Evolutionary conservation across 129 eudicot genomes (phyloP).

Genomic region (Apium graveolens): DNA sequence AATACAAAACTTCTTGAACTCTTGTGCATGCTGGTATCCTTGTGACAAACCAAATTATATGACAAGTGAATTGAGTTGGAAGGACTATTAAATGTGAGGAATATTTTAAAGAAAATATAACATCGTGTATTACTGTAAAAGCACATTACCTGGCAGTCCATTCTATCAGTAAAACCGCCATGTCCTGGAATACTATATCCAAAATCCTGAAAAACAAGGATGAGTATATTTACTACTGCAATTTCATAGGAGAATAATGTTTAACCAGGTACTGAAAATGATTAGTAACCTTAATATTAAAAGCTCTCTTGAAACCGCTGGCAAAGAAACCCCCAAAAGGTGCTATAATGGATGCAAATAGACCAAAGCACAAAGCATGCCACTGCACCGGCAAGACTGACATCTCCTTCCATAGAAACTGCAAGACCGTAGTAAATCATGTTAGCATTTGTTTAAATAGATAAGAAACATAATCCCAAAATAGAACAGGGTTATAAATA

Average conservation of each 20-base stretch:
- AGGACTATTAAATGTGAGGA: not conserved
- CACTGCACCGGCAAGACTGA: slow-evolving; percentile 61
- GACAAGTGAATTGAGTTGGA: slow-evolving; percentile 3
- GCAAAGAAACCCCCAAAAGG: slow-evolving; percentile 91
- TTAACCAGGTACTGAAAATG: not conserved
- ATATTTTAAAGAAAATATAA: not conserved
- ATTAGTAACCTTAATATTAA: slow-evolving; percentile 54
- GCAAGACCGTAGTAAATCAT: slow-evolving; percentile 14
- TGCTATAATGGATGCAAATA: slow-evolving; percentile 82
- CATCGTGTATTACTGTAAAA: not conserved
- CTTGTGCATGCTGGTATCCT: not conserved
- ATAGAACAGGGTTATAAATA: not conserved
- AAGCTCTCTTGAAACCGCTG: slow-evolving; percentile 80
- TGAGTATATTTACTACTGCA: not conserved
- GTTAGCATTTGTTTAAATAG: not conserved
- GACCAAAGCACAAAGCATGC: slow-evolving; percentile 73
- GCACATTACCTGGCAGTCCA: slow-evolving; percentile 78
- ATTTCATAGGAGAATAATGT: not conserved
- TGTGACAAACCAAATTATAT: not conserved
- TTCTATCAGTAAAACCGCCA: slow-evolving; percentile 82
- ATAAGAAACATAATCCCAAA: not conserved
- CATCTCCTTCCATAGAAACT: slow-evolving; percentile 64
- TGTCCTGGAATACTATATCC: slow-evolving; percentile 93
- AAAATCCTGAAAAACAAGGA: slow-evolving; percentile 41
- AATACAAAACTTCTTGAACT: too few species aligned